These are phyloP conservation scores for Verticillium klebahnii DNA, from an alignment of 2,329 filamentous ascomycete species.

Conservation along the genomic window DNA sequence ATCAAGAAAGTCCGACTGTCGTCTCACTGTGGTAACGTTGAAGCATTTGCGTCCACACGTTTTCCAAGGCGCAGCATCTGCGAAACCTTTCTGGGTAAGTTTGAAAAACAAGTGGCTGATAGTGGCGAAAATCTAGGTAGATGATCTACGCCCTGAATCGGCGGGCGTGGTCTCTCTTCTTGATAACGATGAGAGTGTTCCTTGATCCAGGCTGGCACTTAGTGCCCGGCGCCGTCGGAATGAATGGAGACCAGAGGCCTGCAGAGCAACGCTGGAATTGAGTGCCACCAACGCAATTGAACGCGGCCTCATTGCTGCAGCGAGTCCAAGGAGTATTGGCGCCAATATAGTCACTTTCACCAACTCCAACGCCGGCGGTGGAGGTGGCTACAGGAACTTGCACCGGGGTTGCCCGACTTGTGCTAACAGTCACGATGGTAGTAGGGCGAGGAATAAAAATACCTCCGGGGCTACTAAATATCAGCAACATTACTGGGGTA, in stretches of 20 bases:
- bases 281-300: slow-evolving; percentile 53
- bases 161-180: slow-evolving; percentile 9
- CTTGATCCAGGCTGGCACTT: slow-evolving; percentile 33
- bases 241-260: slow-evolving; percentile 46
- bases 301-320: slow-evolving; percentile 50
- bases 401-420: slow-evolving; percentile 15
- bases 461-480: slow-evolving; percentile 31
- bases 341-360: slow-evolving; percentile 17
- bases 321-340: slow-evolving; percentile 29
- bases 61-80: too few species aligned
- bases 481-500: slow-evolving; percentile 10
- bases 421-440: slow-evolving; percentile 19
- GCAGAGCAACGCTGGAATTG: slow-evolving; percentile 59
- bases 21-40: too few species aligned
- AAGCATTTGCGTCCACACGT: too few species aligned
- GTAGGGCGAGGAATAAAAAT: slow-evolving; percentile 34
- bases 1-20: too few species aligned
- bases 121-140: too few species aligned
- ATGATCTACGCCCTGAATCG: not conserved
- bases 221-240: slow-evolving; percentile 49
- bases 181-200: slow-evolving; percentile 18
- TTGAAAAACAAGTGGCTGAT: too few species aligned
- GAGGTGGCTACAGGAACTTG: slow-evolving; percentile 8
- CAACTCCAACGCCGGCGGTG: not conserved
- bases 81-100: too few species aligned